Evolutionary conservation across 192 early-diverging fungal genomes (phyloP), one percentile per base, ranked within the genome.

Genomic region (Chytriomyces sp.): DNA sequence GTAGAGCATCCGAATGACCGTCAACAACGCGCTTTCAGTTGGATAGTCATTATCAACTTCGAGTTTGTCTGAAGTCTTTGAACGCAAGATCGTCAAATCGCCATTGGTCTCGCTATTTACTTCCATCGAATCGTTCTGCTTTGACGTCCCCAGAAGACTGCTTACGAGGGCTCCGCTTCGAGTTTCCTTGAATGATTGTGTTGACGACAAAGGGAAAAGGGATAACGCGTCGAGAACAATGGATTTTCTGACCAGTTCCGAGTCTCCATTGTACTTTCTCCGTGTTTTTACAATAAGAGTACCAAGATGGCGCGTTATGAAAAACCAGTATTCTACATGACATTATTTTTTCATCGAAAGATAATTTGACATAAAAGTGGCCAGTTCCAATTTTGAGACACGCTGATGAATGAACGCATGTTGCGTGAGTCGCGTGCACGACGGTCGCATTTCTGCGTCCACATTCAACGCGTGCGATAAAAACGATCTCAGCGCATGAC

Each of bases 391-490:
- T 22, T 49, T 49, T 22, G 44, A 1, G 22, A 14, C 14, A 14
- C 44, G 14, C 2, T 49, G 17, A 14, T 49, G 14, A 14, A 61
- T 25, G 26, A 61, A 37, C 8, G 32, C 17, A 26, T 61, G 59
- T 17, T 80, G 74, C 67, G 94, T 68, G 59, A 98, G 82, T 76
- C 95, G 93, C 40, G 82, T 86, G 62, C 89, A 84, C 2, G 84
- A 88, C 3, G 94, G 90, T 56, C 96, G 85, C 67, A 90, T 93
- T 74, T 85, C 83, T 31, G 92, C 92, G 73, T 95, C 93, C 25
- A 94, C 94, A 72, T 93, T 93, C 75, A 98, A 78, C 73, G 91
- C 93, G 52, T 89, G 86, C 2, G 92, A 91, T 73, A 98, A 83
- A 84, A 98, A 96, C 68, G 87, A 86, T 86, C 92, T 94, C 62